Conservation (phyloP, 2,329 filamentous ascomycete species). For the Dothistroma pini region DNA sequence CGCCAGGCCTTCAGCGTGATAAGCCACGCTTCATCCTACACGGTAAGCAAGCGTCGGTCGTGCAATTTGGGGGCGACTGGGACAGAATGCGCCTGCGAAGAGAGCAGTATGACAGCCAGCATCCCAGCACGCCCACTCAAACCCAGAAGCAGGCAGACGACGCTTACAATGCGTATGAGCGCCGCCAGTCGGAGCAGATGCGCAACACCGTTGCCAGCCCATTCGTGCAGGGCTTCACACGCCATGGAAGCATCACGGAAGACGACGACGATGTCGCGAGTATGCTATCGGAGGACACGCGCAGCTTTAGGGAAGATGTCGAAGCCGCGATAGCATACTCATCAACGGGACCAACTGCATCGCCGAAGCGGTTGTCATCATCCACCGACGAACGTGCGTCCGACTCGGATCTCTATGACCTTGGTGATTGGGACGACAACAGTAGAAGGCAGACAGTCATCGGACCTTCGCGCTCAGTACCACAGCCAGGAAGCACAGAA, state of each 20-base stretch:
- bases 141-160: slow-evolving; percentile 8
- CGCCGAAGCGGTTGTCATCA: slow-evolving; percentile 6
- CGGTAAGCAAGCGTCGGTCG: slow-evolving; percentile 94
- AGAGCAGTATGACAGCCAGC: slow-evolving; percentile 28
- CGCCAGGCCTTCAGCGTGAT: slow-evolving; percentile 67
- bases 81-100: slow-evolving; percentile 34
- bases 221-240: slow-evolving; percentile 13
- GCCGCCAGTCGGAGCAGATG: slow-evolving; percentile 17
- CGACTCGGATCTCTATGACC: slow-evolving; percentile 14
- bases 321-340: slow-evolving; percentile 26
- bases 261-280: slow-evolving; percentile 17
- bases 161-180: slow-evolving; percentile 10
- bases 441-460: slow-evolving; percentile 21
- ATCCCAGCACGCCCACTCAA: slow-evolving; percentile 9
- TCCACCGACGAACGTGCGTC: slow-evolving; percentile 8
- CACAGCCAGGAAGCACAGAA: slow-evolving; percentile 3
- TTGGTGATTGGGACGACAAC: slow-evolving; percentile 15
- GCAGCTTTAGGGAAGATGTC: slow-evolving; percentile 27
- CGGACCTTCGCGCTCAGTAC: slow-evolving; percentile 7
- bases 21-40: slow-evolving; percentile 92
- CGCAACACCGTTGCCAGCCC: slow-evolving; percentile 17
- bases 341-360: slow-evolving; percentile 3
- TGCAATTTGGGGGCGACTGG: slow-evolving; percentile 93
- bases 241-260: slow-evolving; percentile 4
- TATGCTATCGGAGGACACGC: slow-evolving; percentile 19